Base-by-base conservation (phyloP, 208 protist species). In the Crithidia bombi region DNA sequence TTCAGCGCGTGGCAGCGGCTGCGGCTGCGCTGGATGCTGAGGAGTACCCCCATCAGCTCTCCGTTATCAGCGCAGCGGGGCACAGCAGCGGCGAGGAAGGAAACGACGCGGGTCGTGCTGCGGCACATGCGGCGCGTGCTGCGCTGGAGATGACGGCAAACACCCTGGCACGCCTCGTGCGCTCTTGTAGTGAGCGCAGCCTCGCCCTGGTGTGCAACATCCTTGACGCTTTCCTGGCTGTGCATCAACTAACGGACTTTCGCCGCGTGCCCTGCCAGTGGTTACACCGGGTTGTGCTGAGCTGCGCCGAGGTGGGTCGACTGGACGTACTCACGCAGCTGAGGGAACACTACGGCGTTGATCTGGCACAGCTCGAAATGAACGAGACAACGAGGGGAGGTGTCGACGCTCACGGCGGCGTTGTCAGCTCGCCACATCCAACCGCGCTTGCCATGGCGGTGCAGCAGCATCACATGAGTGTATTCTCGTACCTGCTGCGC, bases 401-500 rank as follows among this genome's bases (percentile, higher is more conserved):
- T 33, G 25, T 23, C 35, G 17, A 10, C 39, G 61, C 26, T 21
- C 3, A 21, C 41, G 28, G 21, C 51, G 19, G n/a, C 28, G 25
- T n/a, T 57, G 26, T 0, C 41, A 15, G 35, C 46, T 14, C 12
- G 33, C 19, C 30, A 44, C 30, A 36, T 2, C 44, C 68, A 35
- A 69, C 52, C 5, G 65, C 63, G 35, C 66, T 89, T 23, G 44
- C 89, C 43, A 25, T 75, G 39, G 82, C 88, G 14, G 82, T 87
- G 39, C 65, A 72, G 39, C 26, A 57, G 3, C 58, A 75, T 26
- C 78, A 89, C 55, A 51, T 70, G 32, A 54, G 76, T 57, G 54
- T 89, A n/a, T 55, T 85, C 3, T 50, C 68, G 17, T 89, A 82
- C 47, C 75, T 93, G 23, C 68, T 90, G 33, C 73, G 59, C 30